phyloP scores from a whole-genome alignment of 225 moss, liverwort and hornwort genomes.

The Bryoerythrophyllum caledonicum region DNA sequence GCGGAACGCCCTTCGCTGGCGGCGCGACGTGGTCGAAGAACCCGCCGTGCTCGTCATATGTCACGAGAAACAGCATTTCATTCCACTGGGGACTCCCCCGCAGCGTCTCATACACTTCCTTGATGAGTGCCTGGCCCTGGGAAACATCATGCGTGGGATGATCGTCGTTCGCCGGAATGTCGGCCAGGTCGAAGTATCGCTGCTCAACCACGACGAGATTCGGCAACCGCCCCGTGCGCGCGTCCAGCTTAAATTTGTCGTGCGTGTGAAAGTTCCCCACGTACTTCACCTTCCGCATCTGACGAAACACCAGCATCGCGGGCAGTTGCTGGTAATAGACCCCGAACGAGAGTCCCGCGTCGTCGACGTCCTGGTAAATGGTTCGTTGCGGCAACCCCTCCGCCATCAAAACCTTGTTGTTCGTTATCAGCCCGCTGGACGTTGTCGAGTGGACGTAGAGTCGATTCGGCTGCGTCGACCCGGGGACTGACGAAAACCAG shows the following conservation, averaged over 20 bases:
- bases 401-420: conserved; percentile 26
- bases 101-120: conserved; percentile 68
- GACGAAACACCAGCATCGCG: conserved; percentile 46
- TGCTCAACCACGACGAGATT: conserved; percentile 76
- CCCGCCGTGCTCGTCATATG: conserved; percentile 82
- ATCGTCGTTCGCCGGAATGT: conserved; percentile 67
- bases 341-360: conserved; percentile 58
- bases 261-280: conserved; percentile 43
- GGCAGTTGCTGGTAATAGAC: conserved; percentile 76
- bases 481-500: conserved; percentile 66
- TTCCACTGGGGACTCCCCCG: conserved; percentile 71
- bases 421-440: conserved; percentile 62
- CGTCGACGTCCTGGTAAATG: conserved; percentile 59
- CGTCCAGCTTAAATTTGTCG: conserved; percentile 42
- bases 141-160: conserved; percentile 69
- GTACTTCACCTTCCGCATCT: conserved; percentile 53
- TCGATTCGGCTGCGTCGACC: conserved; percentile 77
- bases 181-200: conserved; percentile 55
- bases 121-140: conserved; percentile 59
- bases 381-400: conserved; percentile 65
- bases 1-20: conserved; percentile 51
- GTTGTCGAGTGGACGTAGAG: conserved; percentile 75
- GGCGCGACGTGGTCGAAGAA: conserved; percentile 77
- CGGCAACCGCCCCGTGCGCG: conserved; percentile 45
- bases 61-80: conserved; percentile 55